Base-by-base conservation (phyloP, 78 protist species). In the slime mould (Dictyostelium discoideum) region DNA sequence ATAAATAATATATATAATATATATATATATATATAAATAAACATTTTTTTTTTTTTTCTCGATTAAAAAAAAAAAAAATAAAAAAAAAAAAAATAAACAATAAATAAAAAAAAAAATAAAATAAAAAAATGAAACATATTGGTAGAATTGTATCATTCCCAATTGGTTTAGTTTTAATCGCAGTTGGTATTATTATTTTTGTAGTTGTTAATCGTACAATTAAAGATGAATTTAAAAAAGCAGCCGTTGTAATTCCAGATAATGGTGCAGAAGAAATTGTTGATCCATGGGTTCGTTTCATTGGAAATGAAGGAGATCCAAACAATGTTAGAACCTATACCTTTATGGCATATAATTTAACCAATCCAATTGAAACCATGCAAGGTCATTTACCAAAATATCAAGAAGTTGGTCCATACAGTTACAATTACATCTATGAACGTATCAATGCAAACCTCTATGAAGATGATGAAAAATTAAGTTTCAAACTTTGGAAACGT, bases 121-220 rank as follows among this genome's bases (percentile, higher is more conserved):
- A n/a, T n/a, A n/a, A 32, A 16, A 79, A 22, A 13, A 78, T 78
- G 84, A 79, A 79, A 79, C 29, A 79, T 79, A 18, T 79, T 22
- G 84, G 84, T 11, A 79, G 84, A 84, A 24, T 84, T 37, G n/a
- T 84, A 37, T 84, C 87, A 32, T 20, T 84, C 18, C 79, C 87
- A 54, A 60, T 80, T 44, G 94, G 94, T 42, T 80, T 88, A 60
- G 44, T 88, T 39, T 88, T 88, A 13, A n/a, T 88, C 2, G 94
- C 94, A 3, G 94, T 67, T 88, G 94, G 94, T 80, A 88, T 88
- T 14, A 88, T 88, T 63, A 65, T 88, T 29, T 79, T 85, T 78
- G 44, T 63, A 37, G 67, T 65, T 10, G 94, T 88, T 2, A 24
- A 88, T 48, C 29, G 16, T 80, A 79, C 80, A 9, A 79, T 88